Conservation (phyloP, 1,284 basidiomycete species). For the Xerocomus amazonicus region DNA sequence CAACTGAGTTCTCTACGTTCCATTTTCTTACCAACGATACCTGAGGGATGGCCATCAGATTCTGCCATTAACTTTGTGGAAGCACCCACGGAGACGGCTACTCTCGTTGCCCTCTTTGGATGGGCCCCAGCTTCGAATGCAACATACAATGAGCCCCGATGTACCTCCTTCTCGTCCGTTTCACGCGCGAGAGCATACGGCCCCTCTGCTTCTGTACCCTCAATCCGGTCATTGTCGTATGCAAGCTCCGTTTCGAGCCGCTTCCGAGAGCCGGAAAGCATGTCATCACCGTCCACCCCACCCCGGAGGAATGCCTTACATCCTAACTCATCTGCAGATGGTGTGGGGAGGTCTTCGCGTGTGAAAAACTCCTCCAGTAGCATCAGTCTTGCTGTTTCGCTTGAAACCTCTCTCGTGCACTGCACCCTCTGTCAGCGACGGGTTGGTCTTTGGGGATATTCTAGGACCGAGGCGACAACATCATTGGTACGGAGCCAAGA, state of each 20-base stretch:
- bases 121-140: conserved; percentile 56
- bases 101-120: conserved; percentile 66
- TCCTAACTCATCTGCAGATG: conserved; percentile 15
- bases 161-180: conserved; percentile 37
- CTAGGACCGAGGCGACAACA: conserved; percentile 26
- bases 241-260: conserved; percentile 41
- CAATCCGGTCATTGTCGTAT: conserved; percentile 42
- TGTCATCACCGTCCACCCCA: conserved; percentile 15
- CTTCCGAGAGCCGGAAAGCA: conserved; percentile 14
- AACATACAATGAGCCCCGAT: conserved; percentile 32
- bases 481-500: conserved; percentile 8
- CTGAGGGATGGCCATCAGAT: conserved; percentile 8
- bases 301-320: conserved; percentile 21
- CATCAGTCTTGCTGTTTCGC: conserved; percentile 2
- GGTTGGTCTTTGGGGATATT: conserved; percentile 73
- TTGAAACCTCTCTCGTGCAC: conserved; percentile 53
- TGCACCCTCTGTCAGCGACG: conserved; percentile 71
- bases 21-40: conserved; percentile 31
- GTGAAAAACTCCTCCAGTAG: conserved; percentile 5
- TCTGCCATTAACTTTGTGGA: conserved; percentile 12
- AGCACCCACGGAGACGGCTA: conserved; percentile 45
- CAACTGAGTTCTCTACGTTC: conserved; percentile 45
- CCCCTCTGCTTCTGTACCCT: conserved; percentile 32
- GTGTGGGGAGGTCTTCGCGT: conserved; percentile 19
- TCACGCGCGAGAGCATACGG: conserved; percentile 39